Base-by-base conservation (phyloP, 768 basidiomycete species). In the Tricholoma hemisulphureum region DNA sequence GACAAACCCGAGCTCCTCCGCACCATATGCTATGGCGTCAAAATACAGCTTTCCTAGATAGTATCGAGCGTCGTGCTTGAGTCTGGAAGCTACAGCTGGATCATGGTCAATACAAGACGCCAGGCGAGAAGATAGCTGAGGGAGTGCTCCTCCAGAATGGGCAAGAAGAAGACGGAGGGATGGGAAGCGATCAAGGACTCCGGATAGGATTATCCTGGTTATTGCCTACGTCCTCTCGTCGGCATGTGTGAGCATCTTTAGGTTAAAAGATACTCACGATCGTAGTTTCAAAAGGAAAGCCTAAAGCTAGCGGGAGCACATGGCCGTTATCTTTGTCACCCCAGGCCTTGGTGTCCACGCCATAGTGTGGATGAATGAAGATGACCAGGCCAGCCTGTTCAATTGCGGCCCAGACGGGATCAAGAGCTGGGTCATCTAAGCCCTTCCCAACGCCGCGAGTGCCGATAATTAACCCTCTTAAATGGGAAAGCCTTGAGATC, bases 231-330 rank as follows among this genome's bases (percentile, higher is more conserved):
- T 10, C 23, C 28, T 49, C 16, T 24, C 37, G 45, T 64, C 34
- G 69, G 53, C 43, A 31, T 48, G 32, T 34, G 14, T 32, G 5
- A 29, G 13, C 31, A 39, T 49, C 6, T 14, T 18, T 49, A 26
- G n/a, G n/a, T 3, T 28, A n/a, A 9, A 16, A 7, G 20, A 16
- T 39, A 77, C 88, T 68, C 63, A 92, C 91, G 29, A 85, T 86
- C 4, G 93, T 93, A 16, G 93, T 95, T 74, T 95, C 93, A 65
- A 95, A 88, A 2, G 93, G 93, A 72, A 95, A 95, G 1, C 93
- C 93, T 14, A 93, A 79, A 0, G 91, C 90, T 52, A 95, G 81
- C 2, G 92, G 89, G 26, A 95, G 82, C 35, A 93, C 93, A 61
- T 95, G 93, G 0, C 93, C 93, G 62, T 95, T 94, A 39, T 86